Conservation (phyloP, 352 stramenopile genomes). For the Thalassiosira oceanica region DNA sequence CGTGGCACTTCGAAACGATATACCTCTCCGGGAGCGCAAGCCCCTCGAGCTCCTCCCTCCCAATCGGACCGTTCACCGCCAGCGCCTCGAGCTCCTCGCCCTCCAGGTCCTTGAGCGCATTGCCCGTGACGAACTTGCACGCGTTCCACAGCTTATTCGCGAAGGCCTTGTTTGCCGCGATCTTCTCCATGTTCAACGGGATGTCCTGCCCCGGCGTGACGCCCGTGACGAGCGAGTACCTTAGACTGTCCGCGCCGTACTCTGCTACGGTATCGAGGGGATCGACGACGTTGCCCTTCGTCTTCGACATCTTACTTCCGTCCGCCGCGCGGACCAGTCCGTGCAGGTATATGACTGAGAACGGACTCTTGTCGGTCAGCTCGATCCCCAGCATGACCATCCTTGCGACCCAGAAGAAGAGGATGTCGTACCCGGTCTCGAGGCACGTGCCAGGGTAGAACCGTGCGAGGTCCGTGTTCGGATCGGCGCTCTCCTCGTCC, state of each 20-base stretch:
- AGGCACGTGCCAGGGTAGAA: conserved; percentile 96
- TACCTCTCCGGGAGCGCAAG: conserved; percentile 82
- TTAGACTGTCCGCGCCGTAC: conserved; percentile 85
- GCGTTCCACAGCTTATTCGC: conserved; percentile 99
- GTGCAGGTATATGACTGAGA: conserved; percentile 96
- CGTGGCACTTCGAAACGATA: conserved; percentile 83
- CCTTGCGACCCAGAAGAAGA: conserved; percentile 99
- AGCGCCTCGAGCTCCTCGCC: conserved; percentile 59
- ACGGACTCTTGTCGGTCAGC: conserved; percentile 94
- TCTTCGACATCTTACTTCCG: conserved; percentile 99
- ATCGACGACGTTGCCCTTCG: conserved; percentile 98
- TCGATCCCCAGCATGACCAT: conserved; percentile 97
- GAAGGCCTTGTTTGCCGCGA: conserved; percentile 96
- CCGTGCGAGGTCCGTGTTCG: conserved; percentile 77
- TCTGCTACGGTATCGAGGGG: conserved; percentile 90
- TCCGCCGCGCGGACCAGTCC: conserved; percentile 97
- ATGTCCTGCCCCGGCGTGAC: conserved; percentile 89
- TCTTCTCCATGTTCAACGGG: conserved; percentile 86
- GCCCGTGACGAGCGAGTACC: conserved; percentile 84
- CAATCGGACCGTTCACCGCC: conserved; percentile 75
- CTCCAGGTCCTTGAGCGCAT: conserved; percentile 65
- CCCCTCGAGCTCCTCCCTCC: conserved; percentile 72
- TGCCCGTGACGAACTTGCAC: conserved; percentile 91
- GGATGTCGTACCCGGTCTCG: conserved; percentile 99
- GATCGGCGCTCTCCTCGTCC: conserved; percentile 53